Base-by-base conservation (phyloP, 108 stramenopile genomes). In the Skeletonema tropicum region DNA sequence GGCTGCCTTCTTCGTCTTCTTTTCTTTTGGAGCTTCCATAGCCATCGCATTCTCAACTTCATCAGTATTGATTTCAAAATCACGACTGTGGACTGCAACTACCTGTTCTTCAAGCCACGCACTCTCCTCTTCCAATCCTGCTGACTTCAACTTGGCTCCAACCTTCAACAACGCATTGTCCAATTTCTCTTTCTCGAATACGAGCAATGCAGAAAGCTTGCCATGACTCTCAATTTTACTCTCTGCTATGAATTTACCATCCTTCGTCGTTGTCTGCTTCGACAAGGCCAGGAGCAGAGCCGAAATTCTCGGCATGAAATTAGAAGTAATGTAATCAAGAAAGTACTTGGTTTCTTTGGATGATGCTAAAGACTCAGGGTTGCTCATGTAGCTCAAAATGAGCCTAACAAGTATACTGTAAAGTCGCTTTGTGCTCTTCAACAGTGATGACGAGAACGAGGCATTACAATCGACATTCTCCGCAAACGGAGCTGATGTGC, bases 151-250 rank as follows among this genome's bases (percentile, higher is more conserved):
- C 62, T 55, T 74, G 21, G 73, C 35, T 8, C 66, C 65, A 21
- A 79, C 36, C 58, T 77, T 84, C 66, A 79, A 67, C 17, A 84
- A 42, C 6, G 77, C 72, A 49, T 79, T 84, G 52, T 84, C 83
- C 52, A 75, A 48, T 36, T 71, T 75, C 46, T 84, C 83, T 32
- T 80, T 84, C 35, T 84, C 77, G 60, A 80, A 84, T 29, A 84
- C 83, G 25, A 84, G 66, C 23, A 70, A 63, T 9, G 79, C 73
- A 26, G 83, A 49, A 15, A 61, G 66, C 42, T 70, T 76, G 15
- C 83, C 83, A 45, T 84, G 79, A 25, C 74, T 69, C 35, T 80
- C 72, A 26, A 84, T 78, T 66, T 84, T 78, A 41, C 73, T 77
- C 38, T 84, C 83, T 3, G 79, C 73, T 1, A 84, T 69, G 32